Conservation (phyloP, 176 grass and related monocot genomes). For the Juncus effusus region DNA sequence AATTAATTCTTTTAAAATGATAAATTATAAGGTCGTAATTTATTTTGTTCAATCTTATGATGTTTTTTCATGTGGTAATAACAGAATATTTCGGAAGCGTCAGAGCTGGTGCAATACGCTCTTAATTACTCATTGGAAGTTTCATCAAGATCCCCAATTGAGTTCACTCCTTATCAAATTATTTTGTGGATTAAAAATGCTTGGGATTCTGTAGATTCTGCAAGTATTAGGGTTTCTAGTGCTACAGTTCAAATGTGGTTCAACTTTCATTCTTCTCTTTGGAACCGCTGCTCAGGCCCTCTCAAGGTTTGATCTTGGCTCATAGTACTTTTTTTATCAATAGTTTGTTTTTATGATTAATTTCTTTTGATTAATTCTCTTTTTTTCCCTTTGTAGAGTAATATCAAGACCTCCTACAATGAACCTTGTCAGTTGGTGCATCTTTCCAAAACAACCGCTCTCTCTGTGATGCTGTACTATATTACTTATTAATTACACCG, state of each 20-base stretch:
- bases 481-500: constrained; percentile 23
- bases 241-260: constrained; percentile 83
- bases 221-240: constrained; percentile 44
- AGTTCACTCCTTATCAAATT: constrained; percentile 66
- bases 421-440: constrained; percentile 58
- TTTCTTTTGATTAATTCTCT: constrained; percentile 21
- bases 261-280: constrained; percentile 73
- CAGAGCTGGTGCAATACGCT: constrained; percentile 47
- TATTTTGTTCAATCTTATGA: neutral
- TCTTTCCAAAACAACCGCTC: constrained; percentile 56
- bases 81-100: constrained; percentile 45
- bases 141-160: constrained; percentile 74
- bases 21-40: constrained; percentile 7
- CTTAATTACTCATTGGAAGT: constrained; percentile 60
- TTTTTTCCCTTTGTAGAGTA: constrained; percentile 33
- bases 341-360: neutral
- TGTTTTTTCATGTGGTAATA: neutral
- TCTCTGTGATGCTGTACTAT: constrained; percentile 66
- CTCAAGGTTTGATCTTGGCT: constrained; percentile 46
- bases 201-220: constrained; percentile 60
- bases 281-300: constrained; percentile 61
- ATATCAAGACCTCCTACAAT: constrained; percentile 28
- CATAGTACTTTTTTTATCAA: constrained; percentile 11
- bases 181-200: constrained; percentile 66
- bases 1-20: constrained; percentile 8